These are phyloP conservation scores for Rhodofomes roseus DNA, from an alignment of 1,284 basidiomycete genomes.

Conservation along the genomic window DNA sequence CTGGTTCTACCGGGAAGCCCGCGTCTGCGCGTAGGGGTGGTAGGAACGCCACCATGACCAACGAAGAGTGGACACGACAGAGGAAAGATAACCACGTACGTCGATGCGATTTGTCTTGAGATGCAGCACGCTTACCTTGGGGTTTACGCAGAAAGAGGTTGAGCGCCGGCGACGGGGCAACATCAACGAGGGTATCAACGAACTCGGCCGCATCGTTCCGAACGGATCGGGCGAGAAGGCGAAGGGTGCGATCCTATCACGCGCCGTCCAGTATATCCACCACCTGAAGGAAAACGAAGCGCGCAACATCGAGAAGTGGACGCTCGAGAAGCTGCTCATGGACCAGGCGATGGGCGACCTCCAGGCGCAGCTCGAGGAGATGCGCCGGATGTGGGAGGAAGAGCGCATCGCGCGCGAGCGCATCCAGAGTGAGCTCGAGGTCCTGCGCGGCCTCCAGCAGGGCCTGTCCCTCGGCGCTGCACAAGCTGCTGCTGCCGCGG, in stretches of 20 bases:
- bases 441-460: conserved; percentile 35
- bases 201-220: conserved; percentile 86
- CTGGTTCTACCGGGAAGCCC: not conserved
- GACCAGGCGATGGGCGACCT: conserved; percentile 88
- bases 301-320: conserved; percentile 91
- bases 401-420: conserved; percentile 56
- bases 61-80: conserved; percentile 77
- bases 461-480: conserved; percentile 12
- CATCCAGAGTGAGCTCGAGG: conserved; percentile 56
- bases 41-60: conserved; percentile 36
- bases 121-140: conserved; percentile 2
- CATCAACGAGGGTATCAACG: conserved; percentile 95
- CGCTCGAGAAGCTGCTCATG: conserved; percentile 89
- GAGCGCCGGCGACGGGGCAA: conserved; percentile 91
- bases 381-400: conserved; percentile 70
- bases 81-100: conserved; percentile 83
- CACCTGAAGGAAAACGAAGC: conserved; percentile 89
- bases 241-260: conserved; percentile 83
- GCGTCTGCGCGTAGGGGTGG: conserved; percentile 29
- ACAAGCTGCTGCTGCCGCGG: conserved; percentile 7
- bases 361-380: conserved; percentile 75
- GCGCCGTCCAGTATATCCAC: conserved; percentile 87
- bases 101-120: conserved; percentile 6
- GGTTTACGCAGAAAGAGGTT: conserved; percentile 81
- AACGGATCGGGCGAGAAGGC: conserved; percentile 85